Evolutionary conservation across 306 rosid species (phyloP), one percentile per base, ranked within the genome.

Genomic region (Geum urbanum): DNA sequence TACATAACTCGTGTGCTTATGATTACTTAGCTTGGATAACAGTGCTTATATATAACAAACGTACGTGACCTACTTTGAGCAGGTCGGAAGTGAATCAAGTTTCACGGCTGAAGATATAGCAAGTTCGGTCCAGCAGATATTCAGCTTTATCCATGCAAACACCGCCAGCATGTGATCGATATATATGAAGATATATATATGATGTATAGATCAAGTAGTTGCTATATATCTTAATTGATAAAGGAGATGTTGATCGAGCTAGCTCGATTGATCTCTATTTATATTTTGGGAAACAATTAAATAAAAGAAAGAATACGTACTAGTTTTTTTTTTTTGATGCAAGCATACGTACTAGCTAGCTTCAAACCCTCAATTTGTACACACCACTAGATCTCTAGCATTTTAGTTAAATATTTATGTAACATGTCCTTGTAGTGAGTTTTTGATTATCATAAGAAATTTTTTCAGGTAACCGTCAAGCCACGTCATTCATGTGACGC

Each of bases 61-160:
- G 18, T 12, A 24, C 27, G 41, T 12, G 41, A 24, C 13, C 18
- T 48, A 9, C 61, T n/a, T 76, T 56, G 62, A 41, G 63, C 81
- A 92, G 98, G 86, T 92, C 67, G 92, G 81, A 22, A 76, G 86
- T 66, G 97, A 92, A 72, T 82, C 98, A 66, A 92, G 94, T 79
- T 92, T 90, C 72, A 85, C 82, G 0, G 97, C 97, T 1, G 96
- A 92, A 78, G 98, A 92, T 67, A 92, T 92, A 56, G 96, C 98
- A 22, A 82, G 75, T 60, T 92, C 97, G 22, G 90, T 92, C 74
- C 98, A 92, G 72, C 97, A 92, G 76, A 92, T 92, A 75, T 89
- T 92, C 63, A 74, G 86, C 76, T 92, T 92, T 60, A 90, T 92
- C 49, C 94, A 92, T 77, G 88, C 96, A 71, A 92, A 88, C 88